Percentiles rank a stretch among this genome's conserved stretches.
Evolutionary conservation across 1,139 yeast species (phyloP).

Genomic region (Protomyces gravidus): DNA sequence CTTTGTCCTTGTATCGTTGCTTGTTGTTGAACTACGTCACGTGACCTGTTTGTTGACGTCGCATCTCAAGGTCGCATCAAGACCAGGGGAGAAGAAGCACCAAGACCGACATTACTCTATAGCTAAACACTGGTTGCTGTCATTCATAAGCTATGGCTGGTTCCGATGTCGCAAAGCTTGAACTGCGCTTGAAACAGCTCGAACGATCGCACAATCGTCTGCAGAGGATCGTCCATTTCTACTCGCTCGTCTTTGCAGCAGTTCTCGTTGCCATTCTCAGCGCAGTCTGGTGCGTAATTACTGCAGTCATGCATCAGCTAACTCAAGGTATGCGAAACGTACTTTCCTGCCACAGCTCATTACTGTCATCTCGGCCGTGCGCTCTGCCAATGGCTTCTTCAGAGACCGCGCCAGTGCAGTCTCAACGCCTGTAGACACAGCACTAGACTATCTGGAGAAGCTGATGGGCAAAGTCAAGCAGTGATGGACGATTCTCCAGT

Average conservation of each 20-base stretch:
- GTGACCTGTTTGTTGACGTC: neutral
- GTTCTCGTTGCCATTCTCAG: slow-evolving; percentile 8
- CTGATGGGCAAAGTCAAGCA: slow-evolving; percentile 4
- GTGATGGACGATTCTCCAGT: neutral
- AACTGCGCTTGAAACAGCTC: slow-evolving; percentile 12
- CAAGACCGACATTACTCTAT: neutral
- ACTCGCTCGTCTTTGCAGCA: slow-evolving; percentile 12
- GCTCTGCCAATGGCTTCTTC: slow-evolving; percentile 17
- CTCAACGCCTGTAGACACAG: slow-evolving; percentile 9
- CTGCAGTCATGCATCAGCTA: neutral
- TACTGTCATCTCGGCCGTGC: slow-evolving; percentile 6
- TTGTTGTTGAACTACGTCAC: neutral
- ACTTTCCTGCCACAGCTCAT: slow-evolving; percentile 16
- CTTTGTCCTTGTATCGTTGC: too few species aligned
- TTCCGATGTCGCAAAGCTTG: slow-evolving; percentile 5
- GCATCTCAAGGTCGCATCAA: neutral
- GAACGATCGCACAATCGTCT: slow-evolving; percentile 15
- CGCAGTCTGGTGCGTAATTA: slow-evolving; percentile 1
- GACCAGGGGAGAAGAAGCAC: neutral
- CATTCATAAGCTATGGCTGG: slow-evolving; percentile 15
- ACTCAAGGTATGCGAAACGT: slow-evolving; percentile 18
- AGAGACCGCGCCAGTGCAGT: slow-evolving; percentile 15
- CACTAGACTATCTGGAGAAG: slow-evolving; percentile 7
- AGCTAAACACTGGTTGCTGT: neutral
- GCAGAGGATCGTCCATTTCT: slow-evolving; percentile 17